Evolutionary conservation across 1,284 basidiomycete genomes (phyloP), one percentile per base, ranked within the genome.

Genomic region (Ceratobasidium sp.): DNA sequence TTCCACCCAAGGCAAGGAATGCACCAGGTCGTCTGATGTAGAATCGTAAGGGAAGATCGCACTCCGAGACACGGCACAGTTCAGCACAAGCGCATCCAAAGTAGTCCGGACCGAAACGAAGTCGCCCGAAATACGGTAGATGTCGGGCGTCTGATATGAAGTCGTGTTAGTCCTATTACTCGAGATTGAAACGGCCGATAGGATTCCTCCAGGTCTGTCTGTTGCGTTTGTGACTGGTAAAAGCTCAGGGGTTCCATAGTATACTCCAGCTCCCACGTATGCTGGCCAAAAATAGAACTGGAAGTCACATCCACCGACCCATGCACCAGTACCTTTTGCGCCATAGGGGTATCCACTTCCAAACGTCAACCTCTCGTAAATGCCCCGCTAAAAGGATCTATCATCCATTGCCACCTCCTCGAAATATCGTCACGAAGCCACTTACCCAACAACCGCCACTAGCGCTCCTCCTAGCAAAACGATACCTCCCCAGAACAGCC

Each of bases 361-460:
- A 9, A 54, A 69, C 19, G 65, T n/a, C 31, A 19, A 48, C 15
- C 29, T 69, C 8, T 75, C 84, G 83, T 83, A 22, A 80, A 84
- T 14, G 83, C 80, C 36, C 84, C 84, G 8, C 74, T 85, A 15
- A 47, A 36, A 60, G 14, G 8, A 22, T n/a, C n/a, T 24, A 11
- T 51, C 15, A 27, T 84, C 84, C 5, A 89, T 90, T n/a, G n/a
- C n/a, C n/a, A n/a, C n/a, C n/a, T n/a, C n/a, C n/a, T n/a, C n/a
- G n/a, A n/a, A n/a, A n/a, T n/a, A n/a, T n/a, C n/a, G 17, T 87
- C 7, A 90, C 89, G 0, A 91, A 4, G 41, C 22, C 4, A 59
- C 67, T 33, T 50, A 71, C 67, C 50, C 67, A 56, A 14, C 54
- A 59, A 22, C 54, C 67, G 15, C 67, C 45, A 33, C 67, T 56